Conservation (phyloP, 169 alveolate genomes). For the Eimeria tenella region DNA sequence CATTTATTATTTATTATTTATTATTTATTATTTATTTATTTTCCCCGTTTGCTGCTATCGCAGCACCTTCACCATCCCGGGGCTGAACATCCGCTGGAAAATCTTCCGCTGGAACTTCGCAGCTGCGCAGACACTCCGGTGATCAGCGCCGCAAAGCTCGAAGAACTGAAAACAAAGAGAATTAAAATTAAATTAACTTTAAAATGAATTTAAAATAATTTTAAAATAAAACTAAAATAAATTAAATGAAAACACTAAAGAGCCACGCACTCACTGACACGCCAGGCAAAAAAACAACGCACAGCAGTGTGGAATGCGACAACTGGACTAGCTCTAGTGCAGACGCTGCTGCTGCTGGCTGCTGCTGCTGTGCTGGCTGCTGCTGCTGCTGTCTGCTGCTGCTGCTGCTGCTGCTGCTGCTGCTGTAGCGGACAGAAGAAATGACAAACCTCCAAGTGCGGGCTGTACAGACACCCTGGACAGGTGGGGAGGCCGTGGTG, state of each 20-base stretch:
- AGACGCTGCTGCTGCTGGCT: not conserved
- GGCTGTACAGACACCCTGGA: constrained; percentile 48
- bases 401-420: constrained; percentile 7
- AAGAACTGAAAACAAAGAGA: constrained; percentile 28
- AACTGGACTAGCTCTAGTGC: not conserved
- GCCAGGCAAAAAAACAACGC: not conserved
- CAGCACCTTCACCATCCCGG: constrained; percentile 31
- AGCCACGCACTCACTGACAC: not conserved
- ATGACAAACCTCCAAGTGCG: constrained; percentile 29
- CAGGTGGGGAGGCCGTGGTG: not conserved
- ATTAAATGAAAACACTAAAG: not conserved
- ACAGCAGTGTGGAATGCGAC: not conserved
- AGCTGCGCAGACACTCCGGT: constrained; percentile 72
- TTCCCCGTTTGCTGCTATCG: not conserved
- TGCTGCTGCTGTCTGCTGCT: constrained; percentile 14
- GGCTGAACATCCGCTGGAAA: constrained; percentile 49
- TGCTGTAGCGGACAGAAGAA: constrained; percentile 2
- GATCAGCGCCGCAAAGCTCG: constrained; percentile 51
- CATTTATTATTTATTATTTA: not conserved
- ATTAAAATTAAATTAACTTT: not conserved
- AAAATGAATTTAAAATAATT: not conserved
- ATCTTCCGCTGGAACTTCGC: constrained; percentile 57
- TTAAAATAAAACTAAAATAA: not conserved
- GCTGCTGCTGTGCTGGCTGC: not conserved
- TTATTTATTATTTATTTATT: not conserved